phyloP scores from a whole-genome alignment of 495 filamentous ascomycete genomes.

The Cenococcum geophilum region DNA sequence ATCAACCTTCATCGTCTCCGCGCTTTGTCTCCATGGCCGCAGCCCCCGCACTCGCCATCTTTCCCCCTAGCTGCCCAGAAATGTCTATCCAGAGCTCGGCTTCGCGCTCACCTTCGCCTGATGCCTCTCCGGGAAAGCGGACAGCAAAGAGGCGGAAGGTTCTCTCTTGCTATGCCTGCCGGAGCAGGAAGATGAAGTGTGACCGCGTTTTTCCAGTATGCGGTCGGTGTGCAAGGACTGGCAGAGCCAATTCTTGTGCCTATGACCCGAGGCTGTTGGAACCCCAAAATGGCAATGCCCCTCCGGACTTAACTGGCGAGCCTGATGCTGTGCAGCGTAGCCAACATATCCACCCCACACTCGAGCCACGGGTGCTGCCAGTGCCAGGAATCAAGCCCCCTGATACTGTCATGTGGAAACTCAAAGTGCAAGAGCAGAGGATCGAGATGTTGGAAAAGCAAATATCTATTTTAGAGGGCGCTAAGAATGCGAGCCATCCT shows the following conservation, averaged over 20 bases:
- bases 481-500: neutral
- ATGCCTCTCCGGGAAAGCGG: slow-evolving; percentile 17
- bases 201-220: slow-evolving; percentile 29
- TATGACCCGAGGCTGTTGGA: slow-evolving; percentile 27
- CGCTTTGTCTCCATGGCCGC: neutral
- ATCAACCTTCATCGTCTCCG: neutral
- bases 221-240: slow-evolving; percentile 24
- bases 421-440: slow-evolving; percentile 21
- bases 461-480: slow-evolving; percentile 1
- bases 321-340: neutral
- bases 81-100: slow-evolving; percentile 24
- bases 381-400: neutral
- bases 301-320: slow-evolving; percentile 4
- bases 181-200: slow-evolving; percentile 31
- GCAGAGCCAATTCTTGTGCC: slow-evolving; percentile 22
- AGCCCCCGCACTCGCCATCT: neutral
- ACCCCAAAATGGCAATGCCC: neutral
- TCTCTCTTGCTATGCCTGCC: slow-evolving; percentile 30
- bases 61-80: neutral
- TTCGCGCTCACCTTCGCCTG: slow-evolving; percentile 25
- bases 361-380: too few relatives aligned
- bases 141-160: slow-evolving; percentile 29
- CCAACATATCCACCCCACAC: neutral
- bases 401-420: slow-evolving; percentile 21
- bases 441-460: slow-evolving; percentile 23